Conservation (phyloP, 2,329 filamentous ascomycete species). For the Penicillium freii region DNA sequence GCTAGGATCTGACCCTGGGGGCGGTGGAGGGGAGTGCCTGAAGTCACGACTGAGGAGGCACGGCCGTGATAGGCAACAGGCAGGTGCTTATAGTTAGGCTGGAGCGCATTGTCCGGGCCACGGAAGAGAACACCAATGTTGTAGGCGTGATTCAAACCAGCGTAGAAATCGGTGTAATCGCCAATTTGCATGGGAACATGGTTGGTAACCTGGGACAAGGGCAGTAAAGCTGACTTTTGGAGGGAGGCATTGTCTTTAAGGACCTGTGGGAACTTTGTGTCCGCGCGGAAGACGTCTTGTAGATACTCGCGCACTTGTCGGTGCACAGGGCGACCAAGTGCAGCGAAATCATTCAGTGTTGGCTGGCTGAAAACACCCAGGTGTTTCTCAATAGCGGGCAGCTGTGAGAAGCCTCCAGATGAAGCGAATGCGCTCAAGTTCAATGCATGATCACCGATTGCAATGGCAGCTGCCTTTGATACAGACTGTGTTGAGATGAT, state of each 20-base stretch:
- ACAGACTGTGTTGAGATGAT: slow-evolving; percentile 64
- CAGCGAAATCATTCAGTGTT: slow-evolving; percentile 71
- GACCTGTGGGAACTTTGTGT: slow-evolving; percentile 59
- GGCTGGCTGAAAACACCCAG: slow-evolving; percentile 62
- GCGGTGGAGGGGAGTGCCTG: slow-evolving; percentile 69
- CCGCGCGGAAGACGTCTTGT: slow-evolving; percentile 62
- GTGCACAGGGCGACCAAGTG: slow-evolving; percentile 66
- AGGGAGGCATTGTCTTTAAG: slow-evolving; percentile 62
- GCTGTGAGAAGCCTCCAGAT: slow-evolving; percentile 58
- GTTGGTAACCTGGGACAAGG: slow-evolving; percentile 58
- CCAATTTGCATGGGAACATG: slow-evolving; percentile 76
- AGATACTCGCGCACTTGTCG: slow-evolving; percentile 66
- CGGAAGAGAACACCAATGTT: slow-evolving; percentile 71
- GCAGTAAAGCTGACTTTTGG: slow-evolving; percentile 59
- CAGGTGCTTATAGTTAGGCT: slow-evolving; percentile 78
- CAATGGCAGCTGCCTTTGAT: slow-evolving; percentile 64
- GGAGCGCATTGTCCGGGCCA: slow-evolving; percentile 68
- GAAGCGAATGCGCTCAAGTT: slow-evolving; percentile 64
- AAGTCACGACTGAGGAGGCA: slow-evolving; percentile 71
- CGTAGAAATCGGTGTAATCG: slow-evolving; percentile 85
- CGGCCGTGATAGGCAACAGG: slow-evolving; percentile 81
- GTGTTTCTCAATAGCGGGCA: slow-evolving; percentile 58
- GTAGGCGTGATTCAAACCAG: slow-evolving; percentile 74
- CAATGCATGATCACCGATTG: slow-evolving; percentile 70
- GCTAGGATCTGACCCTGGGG: slow-evolving; percentile 72